Evolutionary conservation across 1,284 basidiomycete species (phyloP), one percentile per base, ranked within the genome.

Genomic region (Cystobasidium pallidum): DNA sequence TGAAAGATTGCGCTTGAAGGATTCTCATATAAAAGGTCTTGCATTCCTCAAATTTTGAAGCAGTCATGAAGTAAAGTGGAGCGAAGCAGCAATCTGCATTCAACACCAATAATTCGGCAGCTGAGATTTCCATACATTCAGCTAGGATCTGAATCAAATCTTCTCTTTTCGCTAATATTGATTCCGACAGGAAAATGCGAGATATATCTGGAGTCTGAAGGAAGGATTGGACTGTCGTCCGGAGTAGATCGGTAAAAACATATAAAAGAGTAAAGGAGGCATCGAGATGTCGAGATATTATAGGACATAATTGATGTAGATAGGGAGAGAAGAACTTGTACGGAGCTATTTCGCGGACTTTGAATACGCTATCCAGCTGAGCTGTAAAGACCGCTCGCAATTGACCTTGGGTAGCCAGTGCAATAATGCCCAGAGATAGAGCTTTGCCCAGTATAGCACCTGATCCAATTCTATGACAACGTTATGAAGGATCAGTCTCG

Each of bases 281-380:
- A 43, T 67, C 64, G 30, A 68, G 55, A 66, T 63, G 34, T 28
- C 58, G 17, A 3, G 66, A 55, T 30, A 66, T 45, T 28, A 66
- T 54, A 15, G 64, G 54, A 63, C 58, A 68, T 41, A 73, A 45
- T 45, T 32, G 32, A 21, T 66, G 36, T 24, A 68, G 57, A 54
- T 67, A 66, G 28, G 72, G 72, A 13, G 66, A 65, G 30, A 73
- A 66, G 21, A 73, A 58, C 47, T 68, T 73, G 57, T 73, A 73
- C 4, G 72, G 41, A 10, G 55, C 41, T 21, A 51, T 41, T 6
- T 62, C 47, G 10, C 72, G 54, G 7, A 21, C 47, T 49, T 70
- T 70, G 66, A 36, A 58, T n/a, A 70, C 30, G 24, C 41, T 51
- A 32, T 57, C 66, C n/a, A 70, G 57, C 26, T 71, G 68, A 21